These are phyloP conservation scores for Ophiosphaerella korrae DNA, from an alignment of 2,329 filamentous ascomycete species.

Conservation along the genomic window DNA sequence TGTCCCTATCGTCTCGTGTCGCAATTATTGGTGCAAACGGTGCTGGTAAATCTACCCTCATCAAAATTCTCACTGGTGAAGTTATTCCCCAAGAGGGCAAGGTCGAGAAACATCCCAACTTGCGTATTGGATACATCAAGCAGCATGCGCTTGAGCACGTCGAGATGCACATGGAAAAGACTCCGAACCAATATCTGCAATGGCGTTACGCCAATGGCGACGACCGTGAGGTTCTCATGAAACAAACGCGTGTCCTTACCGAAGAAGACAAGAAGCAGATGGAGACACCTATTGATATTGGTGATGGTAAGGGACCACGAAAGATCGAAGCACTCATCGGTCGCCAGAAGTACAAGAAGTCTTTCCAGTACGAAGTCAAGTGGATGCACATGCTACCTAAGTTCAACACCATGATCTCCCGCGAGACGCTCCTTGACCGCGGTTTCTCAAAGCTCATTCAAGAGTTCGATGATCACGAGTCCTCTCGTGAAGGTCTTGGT, in stretches of 20 bases:
- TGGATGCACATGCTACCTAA: constrained; percentile 90
- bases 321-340: constrained; percentile 90
- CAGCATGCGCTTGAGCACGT: constrained; percentile 99
- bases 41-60: constrained; percentile 96
- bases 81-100: constrained; percentile 80
- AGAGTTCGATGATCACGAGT: constrained; percentile 98
- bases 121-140: constrained; percentile 99
- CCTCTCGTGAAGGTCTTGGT: constrained; percentile 95
- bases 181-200: constrained; percentile 96
- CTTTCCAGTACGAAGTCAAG: constrained; percentile 98
- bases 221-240: constrained; percentile 95
- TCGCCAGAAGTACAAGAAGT: constrained; percentile 99
- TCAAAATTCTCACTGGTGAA: constrained; percentile 96
- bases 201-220: constrained; percentile 98
- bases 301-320: constrained; percentile 76
- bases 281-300: constrained; percentile 85
- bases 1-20: constrained; percentile 87
- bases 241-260: constrained; percentile 91
- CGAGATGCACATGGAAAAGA: constrained; percentile 99
- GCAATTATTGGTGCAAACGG: constrained; percentile 97
- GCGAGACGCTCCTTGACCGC: constrained; percentile 83
- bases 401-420: constrained; percentile 88
- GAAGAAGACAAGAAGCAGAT: constrained; percentile 86
- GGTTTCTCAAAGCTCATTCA: constrained; percentile 94
- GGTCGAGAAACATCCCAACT: constrained; percentile 97